Conservation (phyloP, 352 stramenopile species). For the Thraustochytrium sp. region DNA sequence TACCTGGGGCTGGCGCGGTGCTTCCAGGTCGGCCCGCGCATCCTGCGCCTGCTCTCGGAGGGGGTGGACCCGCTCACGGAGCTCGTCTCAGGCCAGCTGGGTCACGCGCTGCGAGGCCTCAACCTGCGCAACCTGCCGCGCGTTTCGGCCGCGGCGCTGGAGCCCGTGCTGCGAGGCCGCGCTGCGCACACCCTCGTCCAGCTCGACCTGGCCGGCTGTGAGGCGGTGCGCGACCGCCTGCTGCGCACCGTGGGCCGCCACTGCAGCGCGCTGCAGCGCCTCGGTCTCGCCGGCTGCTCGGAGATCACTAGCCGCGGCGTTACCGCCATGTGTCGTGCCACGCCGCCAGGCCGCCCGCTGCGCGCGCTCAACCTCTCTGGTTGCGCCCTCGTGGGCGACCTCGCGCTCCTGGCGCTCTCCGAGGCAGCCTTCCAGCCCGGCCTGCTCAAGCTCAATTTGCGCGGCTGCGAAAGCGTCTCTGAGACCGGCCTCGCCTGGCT, state of each 20-base stretch:
- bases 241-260: conserved; percentile 1
- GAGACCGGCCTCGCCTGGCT: conserved; percentile 33
- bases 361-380: background rate
- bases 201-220: conserved; percentile 65
- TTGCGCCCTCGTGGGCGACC: background rate
- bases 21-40: conserved; percentile 11
- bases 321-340: background rate
- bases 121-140: background rate
- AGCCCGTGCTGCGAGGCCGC: background rate
- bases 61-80: conserved; percentile 10
- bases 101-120: background rate
- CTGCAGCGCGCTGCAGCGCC: background rate
- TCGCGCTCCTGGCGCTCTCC: conserved; percentile 52
- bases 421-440: conserved; percentile 43
- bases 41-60: background rate
- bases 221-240: conserved; percentile 58
- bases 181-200: background rate
- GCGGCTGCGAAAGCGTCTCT: conserved; percentile 53
- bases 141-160: background rate
- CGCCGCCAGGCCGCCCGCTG: background rate
- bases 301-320: conserved; percentile 11
- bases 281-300: background rate
- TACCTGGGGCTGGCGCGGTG: background rate
- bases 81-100: conserved; percentile 48
- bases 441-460: conserved; percentile 52